These are phyloP conservation scores for Lentinula sp. DNA, from an alignment of 768 basidiomycete species.

Conservation along the genomic window DNA sequence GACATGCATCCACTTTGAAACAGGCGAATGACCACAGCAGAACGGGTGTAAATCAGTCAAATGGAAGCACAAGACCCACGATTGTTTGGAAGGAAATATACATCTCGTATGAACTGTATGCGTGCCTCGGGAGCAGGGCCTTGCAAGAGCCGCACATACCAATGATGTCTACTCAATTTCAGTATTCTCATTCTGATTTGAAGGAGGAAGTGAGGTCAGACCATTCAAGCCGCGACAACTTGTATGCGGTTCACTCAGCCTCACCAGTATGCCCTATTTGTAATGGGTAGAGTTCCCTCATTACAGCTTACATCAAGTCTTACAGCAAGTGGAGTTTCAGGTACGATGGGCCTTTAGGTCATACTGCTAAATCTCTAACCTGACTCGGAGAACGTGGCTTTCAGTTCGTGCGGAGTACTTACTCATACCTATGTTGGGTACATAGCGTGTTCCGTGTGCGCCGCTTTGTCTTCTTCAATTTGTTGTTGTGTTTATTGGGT, in stretches of 20 bases:
- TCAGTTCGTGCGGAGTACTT: neutral
- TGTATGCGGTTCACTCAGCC: too few species aligned
- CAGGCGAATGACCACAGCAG: neutral
- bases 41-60: neutral
- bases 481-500: neutral
- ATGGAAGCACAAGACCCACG: neutral
- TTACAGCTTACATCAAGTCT: neutral
- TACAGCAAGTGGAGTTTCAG: neutral
- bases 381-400: neutral
- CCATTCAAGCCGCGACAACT: neutral
- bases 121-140: neutral
- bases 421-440: neutral
- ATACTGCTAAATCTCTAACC: neutral
- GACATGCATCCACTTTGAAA: neutral
- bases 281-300: neutral
- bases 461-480: neutral
- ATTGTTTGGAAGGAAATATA: neutral
- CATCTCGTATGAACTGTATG: neutral
- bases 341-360: neutral
- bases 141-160: neutral
- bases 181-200: neutral
- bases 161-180: neutral
- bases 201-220: neutral
- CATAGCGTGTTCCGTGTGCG: neutral
- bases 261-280: neutral